phyloP scores from a whole-genome alignment of 345 rosid species.

The Heritiera fomes region DNA sequence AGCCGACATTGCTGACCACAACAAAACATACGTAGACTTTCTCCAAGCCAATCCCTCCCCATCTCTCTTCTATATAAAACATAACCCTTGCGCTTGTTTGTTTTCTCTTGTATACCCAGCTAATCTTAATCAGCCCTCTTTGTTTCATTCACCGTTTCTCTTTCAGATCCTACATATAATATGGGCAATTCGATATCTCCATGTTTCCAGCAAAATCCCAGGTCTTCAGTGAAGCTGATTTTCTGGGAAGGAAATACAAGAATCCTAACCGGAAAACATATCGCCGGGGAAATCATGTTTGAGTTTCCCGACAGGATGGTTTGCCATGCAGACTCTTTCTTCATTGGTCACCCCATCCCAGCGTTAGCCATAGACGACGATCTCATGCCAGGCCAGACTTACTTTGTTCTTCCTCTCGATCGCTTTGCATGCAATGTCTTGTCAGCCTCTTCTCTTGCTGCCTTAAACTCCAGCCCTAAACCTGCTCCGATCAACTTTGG shows the following conservation, averaged over 20 bases:
- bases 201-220: conserved; percentile 32
- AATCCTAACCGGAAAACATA: conserved; percentile 50
- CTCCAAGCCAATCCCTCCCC: conserved; percentile 20
- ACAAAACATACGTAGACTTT: conserved; percentile 23
- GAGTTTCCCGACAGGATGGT: conserved; percentile 77
- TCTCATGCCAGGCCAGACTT: conserved; percentile 68
- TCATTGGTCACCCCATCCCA: conserved; percentile 77
- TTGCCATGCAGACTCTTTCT: conserved; percentile 89
- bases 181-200: conserved; percentile 54
- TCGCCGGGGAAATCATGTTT: conserved; percentile 95
- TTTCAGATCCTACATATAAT: background rate
- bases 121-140: background rate
- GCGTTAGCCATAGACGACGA: conserved; percentile 64
- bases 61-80: conserved; percentile 1
- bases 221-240: conserved; percentile 44
- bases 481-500: conserved; percentile 39
- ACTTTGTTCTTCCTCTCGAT: conserved; percentile 79
- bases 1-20: conserved; percentile 61
- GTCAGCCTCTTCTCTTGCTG: conserved; percentile 61
- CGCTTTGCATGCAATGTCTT: conserved; percentile 49
- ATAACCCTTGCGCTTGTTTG: background rate
- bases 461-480: conserved; percentile 48
- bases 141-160: background rate
- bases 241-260: conserved; percentile 63
- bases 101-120: background rate